phyloP scores from a whole-genome alignment of 2,329 filamentous ascomycete genomes.

The Aspergillus puulaauensis region DNA sequence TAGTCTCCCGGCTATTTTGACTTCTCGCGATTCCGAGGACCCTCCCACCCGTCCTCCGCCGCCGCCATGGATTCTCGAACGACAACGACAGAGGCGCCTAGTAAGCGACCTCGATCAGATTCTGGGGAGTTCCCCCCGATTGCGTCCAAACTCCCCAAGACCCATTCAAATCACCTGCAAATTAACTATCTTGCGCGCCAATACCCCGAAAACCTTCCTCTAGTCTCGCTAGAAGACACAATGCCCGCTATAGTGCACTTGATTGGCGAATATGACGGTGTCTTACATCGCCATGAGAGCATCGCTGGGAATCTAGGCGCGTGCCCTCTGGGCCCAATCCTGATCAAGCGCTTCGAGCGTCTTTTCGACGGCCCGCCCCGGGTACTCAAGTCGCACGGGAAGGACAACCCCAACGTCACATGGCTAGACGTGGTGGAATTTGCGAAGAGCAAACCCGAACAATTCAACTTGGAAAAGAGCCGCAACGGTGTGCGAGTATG shows the following conservation, averaged over 20 bases:
- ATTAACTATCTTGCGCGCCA: constrained; percentile 69
- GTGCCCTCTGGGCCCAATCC: constrained; percentile 75
- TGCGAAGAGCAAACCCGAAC: constrained; percentile 74
- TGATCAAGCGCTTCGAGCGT: constrained; percentile 82
- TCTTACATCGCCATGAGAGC: constrained; percentile 81
- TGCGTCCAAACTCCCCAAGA: constrained; percentile 55
- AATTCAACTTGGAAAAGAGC: constrained; percentile 71
- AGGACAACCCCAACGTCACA: constrained; percentile 62
- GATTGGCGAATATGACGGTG: constrained; percentile 79
- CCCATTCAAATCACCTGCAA: constrained; percentile 58
- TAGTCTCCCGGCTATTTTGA: neutral
- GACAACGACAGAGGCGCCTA: constrained; percentile 37
- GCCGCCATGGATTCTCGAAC: constrained; percentile 35
- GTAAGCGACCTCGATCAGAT: constrained; percentile 48
- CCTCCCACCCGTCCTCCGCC: constrained; percentile 2
- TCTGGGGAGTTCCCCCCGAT: constrained; percentile 39
- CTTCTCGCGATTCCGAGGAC: constrained; percentile 1
- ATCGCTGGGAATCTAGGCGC: constrained; percentile 82
- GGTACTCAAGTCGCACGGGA: constrained; percentile 62
- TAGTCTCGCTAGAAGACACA: constrained; percentile 65
- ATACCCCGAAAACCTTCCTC: constrained; percentile 60
- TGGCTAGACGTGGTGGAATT: constrained; percentile 88
- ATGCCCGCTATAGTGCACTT: constrained; percentile 72
- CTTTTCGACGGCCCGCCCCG: constrained; percentile 80
- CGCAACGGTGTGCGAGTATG: constrained; percentile 71